Evolutionary conservation across 345 rosid genomes (phyloP).

Genomic region (Lagerstroemia speciosa): DNA sequence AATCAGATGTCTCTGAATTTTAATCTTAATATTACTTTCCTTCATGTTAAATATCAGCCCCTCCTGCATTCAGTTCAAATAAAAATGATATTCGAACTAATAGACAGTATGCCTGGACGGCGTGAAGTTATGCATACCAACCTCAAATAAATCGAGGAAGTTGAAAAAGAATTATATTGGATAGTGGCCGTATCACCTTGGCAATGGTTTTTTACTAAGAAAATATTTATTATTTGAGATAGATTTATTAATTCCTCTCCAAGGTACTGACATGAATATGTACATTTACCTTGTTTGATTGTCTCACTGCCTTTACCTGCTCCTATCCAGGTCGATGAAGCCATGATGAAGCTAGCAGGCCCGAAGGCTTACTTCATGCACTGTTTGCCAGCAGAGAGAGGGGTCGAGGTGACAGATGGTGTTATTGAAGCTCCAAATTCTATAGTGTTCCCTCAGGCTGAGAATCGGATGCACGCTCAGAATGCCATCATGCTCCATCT

Average conservation of each 20-base stretch:
- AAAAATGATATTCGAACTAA: too few species aligned
- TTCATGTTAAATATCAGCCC: too few species aligned
- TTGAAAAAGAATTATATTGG: too few species aligned
- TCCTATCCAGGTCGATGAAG: constrained; percentile 60
- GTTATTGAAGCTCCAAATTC: constrained; percentile 91
- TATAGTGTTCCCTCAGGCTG: constrained; percentile 87
- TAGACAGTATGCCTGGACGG: too few species aligned
- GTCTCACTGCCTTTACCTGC: background rate
- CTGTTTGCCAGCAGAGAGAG: constrained; percentile 97
- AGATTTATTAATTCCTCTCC: background rate
- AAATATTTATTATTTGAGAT: too few species aligned
- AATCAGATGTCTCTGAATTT: background rate
- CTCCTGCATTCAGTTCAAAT: too few species aligned
- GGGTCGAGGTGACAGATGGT: constrained; percentile 75
- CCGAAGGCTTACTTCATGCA: constrained; percentile 91
- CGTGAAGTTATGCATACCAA: too few species aligned
- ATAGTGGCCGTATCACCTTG: too few species aligned
- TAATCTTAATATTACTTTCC: too few species aligned
- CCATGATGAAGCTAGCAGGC: constrained; percentile 78
- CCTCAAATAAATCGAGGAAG: too few species aligned
- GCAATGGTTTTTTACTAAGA: too few species aligned
- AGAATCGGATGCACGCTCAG: constrained; percentile 94
- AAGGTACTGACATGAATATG: background rate
- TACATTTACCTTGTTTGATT: background rate
- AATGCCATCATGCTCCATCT: constrained; percentile 80